Evolutionary conservation across 306 rosid species (phyloP).

Genomic region (Aeschynomene evenia): DNA sequence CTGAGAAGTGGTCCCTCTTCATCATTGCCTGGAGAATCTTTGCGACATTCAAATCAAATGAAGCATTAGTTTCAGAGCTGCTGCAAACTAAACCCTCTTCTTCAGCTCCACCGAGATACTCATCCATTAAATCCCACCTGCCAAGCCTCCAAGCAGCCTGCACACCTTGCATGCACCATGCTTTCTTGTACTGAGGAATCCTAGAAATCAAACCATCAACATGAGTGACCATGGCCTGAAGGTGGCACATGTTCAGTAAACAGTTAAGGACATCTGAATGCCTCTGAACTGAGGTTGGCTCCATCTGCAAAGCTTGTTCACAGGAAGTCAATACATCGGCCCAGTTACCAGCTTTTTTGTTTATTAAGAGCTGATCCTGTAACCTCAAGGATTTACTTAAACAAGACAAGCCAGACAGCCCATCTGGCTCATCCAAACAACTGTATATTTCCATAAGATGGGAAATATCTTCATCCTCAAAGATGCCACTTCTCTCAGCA

Average conservation of each 20-base stretch:
- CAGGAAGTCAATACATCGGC: conserved; percentile 91
- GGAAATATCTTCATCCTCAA: conserved; percentile 81
- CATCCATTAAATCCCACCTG: conserved; percentile 98
- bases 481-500: conserved; percentile 79
- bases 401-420: conserved; percentile 84
- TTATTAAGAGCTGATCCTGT: conserved; percentile 86
- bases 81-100: conserved; percentile 83
- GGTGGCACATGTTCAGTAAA: conserved; percentile 94
- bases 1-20: conserved; percentile 84
- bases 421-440: conserved; percentile 94
- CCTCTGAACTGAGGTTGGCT: conserved; percentile 84
- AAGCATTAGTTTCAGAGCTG: conserved; percentile 87
- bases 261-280: conserved; percentile 96
- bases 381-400: conserved; percentile 69
- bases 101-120: conserved; percentile 88
- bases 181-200: conserved; percentile 83
- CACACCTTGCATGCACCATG: conserved; percentile 99
- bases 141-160: conserved; percentile 99
- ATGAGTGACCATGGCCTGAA: conserved; percentile 97
- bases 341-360: conserved; percentile 94
- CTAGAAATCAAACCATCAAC: conserved; percentile 93
- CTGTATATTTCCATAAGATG: conserved; percentile 94
- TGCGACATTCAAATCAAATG: conserved; percentile 91
- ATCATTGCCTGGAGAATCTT: conserved; percentile 97
- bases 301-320: conserved; percentile 98